These are phyloP conservation scores for Globisporangium viniferum DNA, from an alignment of 352 stramenopile genomes.

Conservation along the genomic window DNA sequence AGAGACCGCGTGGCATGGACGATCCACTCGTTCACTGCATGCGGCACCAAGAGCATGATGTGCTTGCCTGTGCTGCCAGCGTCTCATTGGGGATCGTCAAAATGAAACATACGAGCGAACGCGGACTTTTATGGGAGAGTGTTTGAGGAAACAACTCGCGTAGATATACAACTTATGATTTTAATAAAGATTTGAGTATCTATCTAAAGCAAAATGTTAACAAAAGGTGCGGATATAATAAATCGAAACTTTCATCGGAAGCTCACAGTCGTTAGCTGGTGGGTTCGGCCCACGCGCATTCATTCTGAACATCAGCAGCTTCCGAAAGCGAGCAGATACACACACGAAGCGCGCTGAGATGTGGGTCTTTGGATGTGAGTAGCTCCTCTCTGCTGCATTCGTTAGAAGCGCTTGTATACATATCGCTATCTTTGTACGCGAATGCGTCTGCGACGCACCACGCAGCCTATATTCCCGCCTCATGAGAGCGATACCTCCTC, in stretches of 20 bases:
- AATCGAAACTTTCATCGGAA: not conserved
- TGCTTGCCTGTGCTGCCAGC: too few relatives aligned
- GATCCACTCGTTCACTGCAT: not conserved
- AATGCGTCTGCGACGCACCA: too few relatives aligned
- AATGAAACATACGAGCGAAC: not conserved
- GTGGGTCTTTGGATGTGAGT: conserved; percentile 56
- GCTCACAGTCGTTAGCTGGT: not conserved
- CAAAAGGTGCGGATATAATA: not conserved
- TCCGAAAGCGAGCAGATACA: not conserved
- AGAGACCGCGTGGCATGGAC: not conserved
- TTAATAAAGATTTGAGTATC: not conserved
- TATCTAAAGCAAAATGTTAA: not conserved
- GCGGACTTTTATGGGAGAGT: not conserved
- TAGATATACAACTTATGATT: not conserved
- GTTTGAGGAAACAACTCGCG: conserved; percentile 5
- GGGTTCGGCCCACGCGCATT: conserved; percentile 12
- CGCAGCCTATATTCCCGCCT: not conserved
- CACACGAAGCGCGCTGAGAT: conserved; percentile 25
- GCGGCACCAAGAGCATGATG: not conserved
- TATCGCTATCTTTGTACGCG: conserved; percentile 38
- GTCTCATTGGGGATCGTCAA: not conserved
- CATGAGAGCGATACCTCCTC: conserved; percentile 3
- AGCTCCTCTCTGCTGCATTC: conserved; percentile 39
- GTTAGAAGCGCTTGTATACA: conserved; percentile 35
- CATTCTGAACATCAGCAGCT: not conserved